Evolutionary conservation across 2,329 filamentous ascomycete species (phyloP).

Genomic region (Daldinia sp.): DNA sequence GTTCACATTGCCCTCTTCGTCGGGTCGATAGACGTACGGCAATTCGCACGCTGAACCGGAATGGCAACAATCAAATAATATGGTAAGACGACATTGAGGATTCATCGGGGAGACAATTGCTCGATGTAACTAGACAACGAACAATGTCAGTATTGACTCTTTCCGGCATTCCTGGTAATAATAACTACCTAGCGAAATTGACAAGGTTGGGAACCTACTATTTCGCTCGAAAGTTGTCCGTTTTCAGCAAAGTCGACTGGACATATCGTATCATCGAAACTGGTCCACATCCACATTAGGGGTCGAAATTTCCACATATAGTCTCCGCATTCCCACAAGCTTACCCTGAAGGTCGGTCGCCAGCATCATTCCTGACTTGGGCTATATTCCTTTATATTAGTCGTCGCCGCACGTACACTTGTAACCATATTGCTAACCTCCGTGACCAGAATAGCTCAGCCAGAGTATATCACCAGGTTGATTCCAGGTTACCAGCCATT

Average conservation of each 20-base stretch:
- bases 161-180: neutral
- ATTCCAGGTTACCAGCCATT: slow-evolving; percentile 65
- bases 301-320: neutral
- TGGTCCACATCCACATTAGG: slow-evolving; percentile 28
- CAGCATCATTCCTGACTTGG: slow-evolving; percentile 58
- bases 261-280: slow-evolving; percentile 64
- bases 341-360: slow-evolving; percentile 52
- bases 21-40: slow-evolving; percentile 68
- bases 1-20: slow-evolving; percentile 67
- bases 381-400: slow-evolving; percentile 39
- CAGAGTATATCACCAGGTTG: slow-evolving; percentile 65
- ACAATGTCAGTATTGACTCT: slow-evolving; percentile 5
- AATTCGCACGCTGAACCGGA: slow-evolving; percentile 70
- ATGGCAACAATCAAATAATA: slow-evolving; percentile 73
- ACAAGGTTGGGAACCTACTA: slow-evolving; percentile 48
- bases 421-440: slow-evolving; percentile 52
- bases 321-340: neutral
- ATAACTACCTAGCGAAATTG: neutral
- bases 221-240: slow-evolving; percentile 66
- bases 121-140: slow-evolving; percentile 57
- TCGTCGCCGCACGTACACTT: neutral
- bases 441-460: slow-evolving; percentile 71
- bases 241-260: slow-evolving; percentile 64
- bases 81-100: slow-evolving; percentile 63
- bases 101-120: slow-evolving; percentile 65